Evolutionary conservation across 2,329 filamentous ascomycete genomes (phyloP), one percentile per base, ranked within the genome.

Genomic region (Aspergillus novofumigatus): DNA sequence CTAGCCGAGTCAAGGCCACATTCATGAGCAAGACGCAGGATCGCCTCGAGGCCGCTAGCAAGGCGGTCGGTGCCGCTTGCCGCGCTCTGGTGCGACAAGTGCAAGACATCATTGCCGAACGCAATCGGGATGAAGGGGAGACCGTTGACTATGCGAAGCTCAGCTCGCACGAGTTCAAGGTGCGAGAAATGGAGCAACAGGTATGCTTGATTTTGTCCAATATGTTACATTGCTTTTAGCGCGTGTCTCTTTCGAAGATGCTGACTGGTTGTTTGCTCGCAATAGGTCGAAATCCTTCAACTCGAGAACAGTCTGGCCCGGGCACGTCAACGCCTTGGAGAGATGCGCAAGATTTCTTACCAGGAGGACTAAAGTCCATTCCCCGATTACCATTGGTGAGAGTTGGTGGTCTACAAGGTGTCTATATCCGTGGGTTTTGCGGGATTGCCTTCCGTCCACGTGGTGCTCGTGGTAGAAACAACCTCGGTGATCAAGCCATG

Each of bases 21-120:
- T 97, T 97, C 80, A 96, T 97, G 90, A 94, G 90, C 78, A 94
- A 95, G 83, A 95, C 88, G 61, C 94, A 99, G 77, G 94, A 99
- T 72, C 85, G 84, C 49, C 82, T 99, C 52, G 94, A 99, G 78
- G 85, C 86, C 62, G 94, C 94, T 41, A 93, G 89, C 77, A 96
- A 96, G 79, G 90, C 92, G 1, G 94, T 99, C 14, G 94, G 92
- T 9, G 84, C 85, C 10, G 94, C 94, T 32, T 99, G 94, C 77
- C 84, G 93, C 53, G 81, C 87, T 8, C 81, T 99, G 48, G 94
- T 99, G 55, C 83, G 92, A 65, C 94, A 97, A 76, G 94, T 99
- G 29, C 94, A 97, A 79, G 85, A 82, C 66, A 93, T 99, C 78
- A 97, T 99, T 75, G 88, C 90, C 72, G 89, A 95, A 75, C 87